A percentile compares a stretch with the other conserved stretches of the same genome.
phyloP scores from a whole-genome alignment of 441 rosid genomes.

The Metrosideros polymorpha region DNA sequence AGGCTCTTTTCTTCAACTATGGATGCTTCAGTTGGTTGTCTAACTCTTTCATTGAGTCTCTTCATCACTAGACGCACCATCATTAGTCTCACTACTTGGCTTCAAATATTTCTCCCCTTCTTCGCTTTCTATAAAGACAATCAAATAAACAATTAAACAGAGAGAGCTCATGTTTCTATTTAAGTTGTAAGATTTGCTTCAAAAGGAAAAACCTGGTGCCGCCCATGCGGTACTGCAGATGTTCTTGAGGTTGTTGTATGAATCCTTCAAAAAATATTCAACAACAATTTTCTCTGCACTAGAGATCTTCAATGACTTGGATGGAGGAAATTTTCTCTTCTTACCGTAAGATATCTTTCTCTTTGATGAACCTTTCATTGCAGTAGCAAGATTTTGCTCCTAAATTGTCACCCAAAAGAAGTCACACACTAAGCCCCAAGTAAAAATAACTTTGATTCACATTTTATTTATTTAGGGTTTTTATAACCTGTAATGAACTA shows the following conservation, averaged over 20 bases:
- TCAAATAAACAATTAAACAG: too few relatives aligned
- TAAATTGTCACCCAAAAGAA: neutral
- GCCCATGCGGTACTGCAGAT: too few relatives aligned
- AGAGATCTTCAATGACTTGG: neutral
- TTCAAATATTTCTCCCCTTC: neutral
- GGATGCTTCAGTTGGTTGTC: neutral
- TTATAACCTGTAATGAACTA: neutral
- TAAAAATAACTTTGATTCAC: neutral
- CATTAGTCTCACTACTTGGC: neutral
- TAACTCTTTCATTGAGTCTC: neutral
- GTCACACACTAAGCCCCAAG: neutral
- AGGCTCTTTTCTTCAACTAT: neutral
- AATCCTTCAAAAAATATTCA: neutral
- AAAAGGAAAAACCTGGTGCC: neutral
- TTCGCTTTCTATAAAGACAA: neutral
- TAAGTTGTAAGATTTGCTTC: neutral
- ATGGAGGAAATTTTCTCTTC: neutral
- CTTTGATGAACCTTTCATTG: neutral
- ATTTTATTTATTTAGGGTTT: neutral
- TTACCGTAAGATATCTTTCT: neutral
- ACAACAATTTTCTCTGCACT: neutral
- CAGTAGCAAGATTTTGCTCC: neutral
- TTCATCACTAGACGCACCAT: neutral
- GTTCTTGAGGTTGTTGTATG: neutral
- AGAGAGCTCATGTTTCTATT: neutral